Evolutionary conservation across 2,329 filamentous ascomycete genomes (phyloP).

Genomic region (Colletotrichum tropicicola): DNA sequence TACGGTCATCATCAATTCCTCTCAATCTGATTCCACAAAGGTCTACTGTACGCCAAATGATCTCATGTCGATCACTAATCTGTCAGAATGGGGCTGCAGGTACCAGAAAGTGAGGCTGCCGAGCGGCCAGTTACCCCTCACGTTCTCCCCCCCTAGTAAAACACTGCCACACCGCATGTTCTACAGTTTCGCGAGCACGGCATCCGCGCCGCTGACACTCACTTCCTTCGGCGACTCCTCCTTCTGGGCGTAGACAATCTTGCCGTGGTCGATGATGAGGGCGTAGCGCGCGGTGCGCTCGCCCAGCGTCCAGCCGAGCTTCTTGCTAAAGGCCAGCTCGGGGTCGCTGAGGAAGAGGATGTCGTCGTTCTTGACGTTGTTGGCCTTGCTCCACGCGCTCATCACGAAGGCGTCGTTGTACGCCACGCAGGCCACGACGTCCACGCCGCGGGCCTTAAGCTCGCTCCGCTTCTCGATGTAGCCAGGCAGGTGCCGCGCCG

Average conservation of each 20-base stretch:
- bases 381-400: constrained; percentile 90
- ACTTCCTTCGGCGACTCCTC: constrained; percentile 63
- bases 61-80: too few species aligned
- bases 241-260: constrained; percentile 81
- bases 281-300: constrained; percentile 73
- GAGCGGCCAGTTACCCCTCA: too few species aligned
- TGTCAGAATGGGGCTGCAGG: too few species aligned
- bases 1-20: too few species aligned
- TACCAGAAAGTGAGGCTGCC: too few species aligned
- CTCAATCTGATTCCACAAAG: too few species aligned
- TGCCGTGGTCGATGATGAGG: constrained; percentile 83
- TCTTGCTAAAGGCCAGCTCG: constrained; percentile 28
- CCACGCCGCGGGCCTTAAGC: constrained; percentile 82
- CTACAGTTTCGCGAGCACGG: constrained; percentile 62
- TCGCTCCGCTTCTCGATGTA: constrained; percentile 77
- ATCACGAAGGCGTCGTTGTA: constrained; percentile 89
- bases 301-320: constrained; percentile 37
- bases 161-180: too few species aligned
- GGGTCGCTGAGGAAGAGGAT: constrained; percentile 73
- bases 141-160: too few species aligned
- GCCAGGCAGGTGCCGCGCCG: constrained; percentile 80
- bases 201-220: constrained; percentile 60
- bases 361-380: constrained; percentile 75
- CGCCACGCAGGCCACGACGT: constrained; percentile 81
- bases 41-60: too few species aligned